Percentiles rank a stretch among this genome's conserved stretches.
phyloP scores from a whole-genome alignment of 1,139 yeast species.

The Yamadazyma kanchanaburiensis region DNA sequence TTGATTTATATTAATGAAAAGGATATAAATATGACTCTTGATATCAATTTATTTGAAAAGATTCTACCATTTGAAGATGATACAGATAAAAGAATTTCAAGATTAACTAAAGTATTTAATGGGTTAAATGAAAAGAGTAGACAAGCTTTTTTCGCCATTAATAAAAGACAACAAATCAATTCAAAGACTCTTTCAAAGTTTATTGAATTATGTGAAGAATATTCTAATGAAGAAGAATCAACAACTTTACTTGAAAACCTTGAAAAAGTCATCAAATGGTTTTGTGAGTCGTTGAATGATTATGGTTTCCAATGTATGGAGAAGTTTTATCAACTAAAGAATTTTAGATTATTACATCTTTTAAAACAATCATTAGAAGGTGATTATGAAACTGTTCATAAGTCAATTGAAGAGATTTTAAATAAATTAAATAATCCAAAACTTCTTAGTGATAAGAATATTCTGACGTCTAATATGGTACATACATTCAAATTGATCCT shows the following conservation, averaged over 20 bases:
- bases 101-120: slow-evolving; percentile 49
- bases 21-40: slow-evolving; percentile 67
- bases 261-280: slow-evolving; percentile 63
- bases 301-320: slow-evolving; percentile 48
- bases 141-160: slow-evolving; percentile 65
- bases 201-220: slow-evolving; percentile 31
- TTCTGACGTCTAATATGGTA: slow-evolving; percentile 48
- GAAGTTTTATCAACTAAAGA: slow-evolving; percentile 50
- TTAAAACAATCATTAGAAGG: slow-evolving; percentile 56
- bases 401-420: slow-evolving; percentile 60
- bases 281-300: slow-evolving; percentile 56
- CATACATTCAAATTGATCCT: slow-evolving; percentile 52
- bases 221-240: slow-evolving; percentile 22
- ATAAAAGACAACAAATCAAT: slow-evolving; percentile 63
- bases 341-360: slow-evolving; percentile 55
- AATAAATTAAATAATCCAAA: slow-evolving; percentile 52
- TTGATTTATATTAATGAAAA: slow-evolving; percentile 74
- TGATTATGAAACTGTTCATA: slow-evolving; percentile 57
- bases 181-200: slow-evolving; percentile 39
- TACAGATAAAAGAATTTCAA: slow-evolving; percentile 42
- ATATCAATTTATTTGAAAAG: slow-evolving; percentile 55
- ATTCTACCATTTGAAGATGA: slow-evolving; percentile 56
- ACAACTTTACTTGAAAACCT: slow-evolving; percentile 28
- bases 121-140: slow-evolving; percentile 56
- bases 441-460: slow-evolving; percentile 30